Conservation (phyloP, 1,284 basidiomycete genomes). For the Blastosporella zonata region DNA sequence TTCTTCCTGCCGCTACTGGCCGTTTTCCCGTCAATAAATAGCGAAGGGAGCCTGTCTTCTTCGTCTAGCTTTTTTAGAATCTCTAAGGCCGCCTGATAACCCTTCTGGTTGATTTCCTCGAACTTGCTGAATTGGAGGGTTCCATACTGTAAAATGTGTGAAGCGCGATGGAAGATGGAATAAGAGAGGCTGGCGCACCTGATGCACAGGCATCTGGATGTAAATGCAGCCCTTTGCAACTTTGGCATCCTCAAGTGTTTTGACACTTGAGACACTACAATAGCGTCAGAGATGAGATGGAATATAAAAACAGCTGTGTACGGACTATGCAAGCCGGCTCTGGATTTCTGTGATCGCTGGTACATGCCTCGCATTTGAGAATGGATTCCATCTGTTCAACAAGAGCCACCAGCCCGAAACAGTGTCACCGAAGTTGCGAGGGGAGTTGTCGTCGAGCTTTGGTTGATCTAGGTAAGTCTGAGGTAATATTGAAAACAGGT, state of each 20-base stretch:
- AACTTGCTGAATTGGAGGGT: constrained; percentile 80
- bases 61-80: constrained; percentile 79
- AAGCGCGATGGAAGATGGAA: not conserved
- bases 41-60: constrained; percentile 76
- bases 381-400: constrained; percentile 91
- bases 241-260: constrained; percentile 94
- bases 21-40: constrained; percentile 56
- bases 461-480: constrained; percentile 2
- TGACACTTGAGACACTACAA: constrained; percentile 88
- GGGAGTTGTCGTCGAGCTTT: constrained; percentile 90
- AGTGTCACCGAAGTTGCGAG: constrained; percentile 91
- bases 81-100: constrained; percentile 74
- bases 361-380: constrained; percentile 76
- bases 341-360: constrained; percentile 97
- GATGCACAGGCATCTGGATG: constrained; percentile 93
- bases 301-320: constrained; percentile 5
- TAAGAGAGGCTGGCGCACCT: constrained; percentile 41
- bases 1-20: constrained; percentile 52
- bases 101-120: constrained; percentile 82
- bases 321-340: constrained; percentile 91
- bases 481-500: not conserved
- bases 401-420: constrained; percentile 98
- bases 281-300: constrained; percentile 7
- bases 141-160: constrained; percentile 53
- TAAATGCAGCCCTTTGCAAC: constrained; percentile 86